These are phyloP conservation scores for Penicillium ucsense DNA, from an alignment of 495 filamentous ascomycete genomes.

Conservation along the genomic window DNA sequence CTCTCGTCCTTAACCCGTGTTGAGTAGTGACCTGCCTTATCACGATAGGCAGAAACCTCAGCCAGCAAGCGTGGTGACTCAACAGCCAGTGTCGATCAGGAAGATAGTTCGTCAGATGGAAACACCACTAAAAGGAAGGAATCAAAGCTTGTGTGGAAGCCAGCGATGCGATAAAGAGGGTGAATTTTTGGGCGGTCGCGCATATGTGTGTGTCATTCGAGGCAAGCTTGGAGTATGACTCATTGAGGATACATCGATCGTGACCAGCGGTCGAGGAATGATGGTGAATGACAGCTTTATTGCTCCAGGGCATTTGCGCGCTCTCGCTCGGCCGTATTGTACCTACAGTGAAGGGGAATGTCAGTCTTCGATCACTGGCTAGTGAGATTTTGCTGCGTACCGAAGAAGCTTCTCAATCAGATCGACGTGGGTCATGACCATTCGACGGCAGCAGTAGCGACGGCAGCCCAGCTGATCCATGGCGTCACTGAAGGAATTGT, in stretches of 20 bases:
- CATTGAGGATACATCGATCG: constrained; percentile 1
- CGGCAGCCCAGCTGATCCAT: constrained; percentile 90
- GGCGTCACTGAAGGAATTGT: constrained; percentile 53
- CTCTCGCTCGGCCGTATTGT: constrained; percentile 29
- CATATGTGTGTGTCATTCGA: no score
- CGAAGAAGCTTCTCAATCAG: constrained; percentile 96
- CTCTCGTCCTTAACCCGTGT: no score
- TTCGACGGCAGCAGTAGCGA: constrained; percentile 94
- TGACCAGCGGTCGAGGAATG: not conserved
- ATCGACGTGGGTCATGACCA: constrained; percentile 99
- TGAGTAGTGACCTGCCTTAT: no score
- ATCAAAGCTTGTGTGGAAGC: no score
- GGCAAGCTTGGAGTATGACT: no score
- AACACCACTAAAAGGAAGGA: no score
- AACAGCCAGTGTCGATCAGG: no score
- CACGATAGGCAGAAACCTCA: no score
- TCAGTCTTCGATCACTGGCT: not conserved
- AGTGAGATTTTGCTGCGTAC: constrained; percentile 38
- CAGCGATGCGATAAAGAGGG: no score
- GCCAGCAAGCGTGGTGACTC: no score
- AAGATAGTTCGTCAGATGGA: no score
- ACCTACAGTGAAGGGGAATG: constrained; percentile 7
- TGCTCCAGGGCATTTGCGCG: constrained; percentile 26
- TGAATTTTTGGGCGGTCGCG: no score
- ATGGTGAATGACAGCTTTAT: not conserved